Evolutionary conservation across 2,329 filamentous ascomycete species (phyloP).

Genomic region (Penicillium sp.): DNA sequence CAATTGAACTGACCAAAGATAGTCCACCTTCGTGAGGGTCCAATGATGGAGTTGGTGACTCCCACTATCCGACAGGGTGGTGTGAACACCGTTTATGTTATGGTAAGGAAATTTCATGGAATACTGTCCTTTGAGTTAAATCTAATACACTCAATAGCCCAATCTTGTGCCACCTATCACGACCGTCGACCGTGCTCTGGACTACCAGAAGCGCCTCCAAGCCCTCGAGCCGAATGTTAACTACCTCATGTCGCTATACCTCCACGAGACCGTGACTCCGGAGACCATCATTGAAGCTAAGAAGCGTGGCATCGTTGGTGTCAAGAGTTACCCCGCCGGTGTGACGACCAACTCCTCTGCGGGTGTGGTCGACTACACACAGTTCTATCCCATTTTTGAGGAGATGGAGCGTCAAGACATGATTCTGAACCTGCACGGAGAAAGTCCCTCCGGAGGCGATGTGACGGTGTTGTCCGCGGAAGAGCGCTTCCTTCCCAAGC

Average conservation of each 20-base stretch:
- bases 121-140: slow-evolving; percentile 22
- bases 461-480: slow-evolving; percentile 67
- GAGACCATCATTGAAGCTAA: slow-evolving; percentile 71
- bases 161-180: slow-evolving; percentile 65
- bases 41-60: slow-evolving; percentile 58
- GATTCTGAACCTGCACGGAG: slow-evolving; percentile 91
- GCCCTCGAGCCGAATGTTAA: slow-evolving; percentile 61
- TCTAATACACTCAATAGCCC: slow-evolving; percentile 47
- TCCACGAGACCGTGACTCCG: slow-evolving; percentile 63
- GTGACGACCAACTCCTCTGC: slow-evolving; percentile 59
- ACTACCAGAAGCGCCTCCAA: slow-evolving; percentile 62
- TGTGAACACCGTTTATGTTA: slow-evolving; percentile 61
- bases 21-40: slow-evolving; percentile 68
- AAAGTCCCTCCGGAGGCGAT: slow-evolving; percentile 45
- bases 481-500: slow-evolving; percentile 74
- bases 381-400: slow-evolving; percentile 64
- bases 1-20: slow-evolving; percentile 13
- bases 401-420: slow-evolving; percentile 83
- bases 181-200: slow-evolving; percentile 60
- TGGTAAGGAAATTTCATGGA: slow-evolving; percentile 37
- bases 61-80: slow-evolving; percentile 60
- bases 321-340: slow-evolving; percentile 45
- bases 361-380: slow-evolving; percentile 46
- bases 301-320: slow-evolving; percentile 68
- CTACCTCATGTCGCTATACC: slow-evolving; percentile 73